Evolutionary conservation across 1,139 yeast genomes (phyloP).

Genomic region (Meyerozyma carpophila): DNA sequence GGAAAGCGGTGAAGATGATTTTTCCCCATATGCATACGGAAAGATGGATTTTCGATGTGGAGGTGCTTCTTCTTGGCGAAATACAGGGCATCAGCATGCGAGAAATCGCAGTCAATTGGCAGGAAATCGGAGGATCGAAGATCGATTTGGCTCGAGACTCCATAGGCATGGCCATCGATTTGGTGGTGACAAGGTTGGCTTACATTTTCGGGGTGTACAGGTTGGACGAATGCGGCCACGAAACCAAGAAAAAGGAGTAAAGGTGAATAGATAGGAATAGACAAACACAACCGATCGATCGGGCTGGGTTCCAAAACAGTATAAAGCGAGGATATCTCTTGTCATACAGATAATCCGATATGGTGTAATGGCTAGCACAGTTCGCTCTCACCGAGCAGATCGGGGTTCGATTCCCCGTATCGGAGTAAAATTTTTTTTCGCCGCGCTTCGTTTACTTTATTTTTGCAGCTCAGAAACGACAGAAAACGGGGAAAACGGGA

Average conservation of each 20-base stretch:
- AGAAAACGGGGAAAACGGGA: too few species aligned
- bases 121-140: conserved; percentile 92
- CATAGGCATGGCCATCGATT: conserved; percentile 90
- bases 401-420: conserved; percentile 1
- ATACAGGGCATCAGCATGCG: conserved; percentile 59
- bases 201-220: conserved; percentile 79
- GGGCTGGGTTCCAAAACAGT: too few species aligned
- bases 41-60: conserved; percentile 98
- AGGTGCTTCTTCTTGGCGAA: conserved; percentile 74
- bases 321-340: not conserved
- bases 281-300: not conserved
- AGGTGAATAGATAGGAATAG: not conserved
- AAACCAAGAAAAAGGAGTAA: conserved; percentile 9
- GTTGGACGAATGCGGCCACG: conserved; percentile 25
- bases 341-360: not conserved
- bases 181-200: conserved; percentile 86
- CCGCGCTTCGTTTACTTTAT: not conserved
- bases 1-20: conserved; percentile 54
- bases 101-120: conserved; percentile 93
- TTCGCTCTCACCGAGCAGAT: conserved; percentile 1
- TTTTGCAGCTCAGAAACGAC: too few species aligned
- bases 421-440: not conserved
- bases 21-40: conserved; percentile 95
- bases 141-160: conserved; percentile 89
- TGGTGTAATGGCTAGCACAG: not conserved